Percentiles rank a stretch among this genome's conserved stretches.
These are phyloP conservation scores for Penicillium robsamsonii DNA, from an alignment of 495 filamentous ascomycete species.

Conservation along the genomic window DNA sequence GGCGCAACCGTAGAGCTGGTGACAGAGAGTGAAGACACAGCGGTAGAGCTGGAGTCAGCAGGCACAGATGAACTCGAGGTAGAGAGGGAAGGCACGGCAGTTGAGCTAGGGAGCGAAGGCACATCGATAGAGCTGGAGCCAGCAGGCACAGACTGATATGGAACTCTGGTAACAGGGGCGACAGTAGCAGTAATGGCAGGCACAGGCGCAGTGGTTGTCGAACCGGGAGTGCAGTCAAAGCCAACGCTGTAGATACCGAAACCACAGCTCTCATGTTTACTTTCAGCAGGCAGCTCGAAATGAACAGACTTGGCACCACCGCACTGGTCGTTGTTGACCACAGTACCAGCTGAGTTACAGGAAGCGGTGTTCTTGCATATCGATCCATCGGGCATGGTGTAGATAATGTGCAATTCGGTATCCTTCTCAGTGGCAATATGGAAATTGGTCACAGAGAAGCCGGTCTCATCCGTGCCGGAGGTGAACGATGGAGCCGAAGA, in stretches of 20 bases:
- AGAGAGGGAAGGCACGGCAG: no score
- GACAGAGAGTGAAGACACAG: no score
- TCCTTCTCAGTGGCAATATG: constrained; percentile 70
- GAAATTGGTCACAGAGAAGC: constrained; percentile 73
- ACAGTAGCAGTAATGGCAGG: constrained; percentile 6
- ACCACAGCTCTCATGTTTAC: constrained; percentile 53
- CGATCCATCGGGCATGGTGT: constrained; percentile 74
- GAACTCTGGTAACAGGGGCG: constrained; percentile 9
- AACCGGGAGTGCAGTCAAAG: constrained; percentile 71
- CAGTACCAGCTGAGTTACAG: constrained; percentile 63
- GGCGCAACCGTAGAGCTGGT: no score
- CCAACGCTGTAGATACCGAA: constrained; percentile 74
- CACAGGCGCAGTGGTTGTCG: constrained; percentile 22
- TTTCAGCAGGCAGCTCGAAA: constrained; percentile 65
- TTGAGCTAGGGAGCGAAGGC: not conserved
- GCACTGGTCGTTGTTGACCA: constrained; percentile 79
- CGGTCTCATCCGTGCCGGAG: constrained; percentile 47
- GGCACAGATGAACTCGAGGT: no score
- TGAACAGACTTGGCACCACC: constrained; percentile 82
- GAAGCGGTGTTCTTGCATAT: constrained; percentile 69
- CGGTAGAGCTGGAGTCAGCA: no score
- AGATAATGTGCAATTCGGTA: constrained; percentile 76
- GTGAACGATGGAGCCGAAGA: constrained; percentile 56
- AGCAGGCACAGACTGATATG: constrained; percentile 11
- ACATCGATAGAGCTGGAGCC: not conserved